Evolutionary conservation across 2,329 filamentous ascomycete species (phyloP).

Genomic region (Didymella segeticola): DNA sequence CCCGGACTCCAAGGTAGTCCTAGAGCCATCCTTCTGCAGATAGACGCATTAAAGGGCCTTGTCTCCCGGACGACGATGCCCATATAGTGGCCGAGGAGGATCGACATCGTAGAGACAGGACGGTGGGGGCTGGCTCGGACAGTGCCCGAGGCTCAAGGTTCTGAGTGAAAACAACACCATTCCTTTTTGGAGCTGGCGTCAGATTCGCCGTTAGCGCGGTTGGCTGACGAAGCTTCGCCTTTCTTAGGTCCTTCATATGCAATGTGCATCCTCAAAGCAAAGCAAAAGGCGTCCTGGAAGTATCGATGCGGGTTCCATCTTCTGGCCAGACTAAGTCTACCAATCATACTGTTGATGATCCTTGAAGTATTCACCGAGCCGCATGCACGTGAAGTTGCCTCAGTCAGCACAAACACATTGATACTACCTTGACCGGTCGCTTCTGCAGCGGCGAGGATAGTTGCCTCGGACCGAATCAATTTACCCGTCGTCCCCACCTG

Average conservation of each 20-base stretch:
- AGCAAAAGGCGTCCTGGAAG: background rate
- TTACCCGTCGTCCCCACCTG: constrained; percentile 18
- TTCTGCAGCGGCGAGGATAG: background rate
- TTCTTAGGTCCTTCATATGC: constrained; percentile 10
- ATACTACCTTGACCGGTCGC: background rate
- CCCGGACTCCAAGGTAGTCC: constrained; percentile 10
- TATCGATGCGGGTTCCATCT: background rate
- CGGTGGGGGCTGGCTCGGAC: background rate
- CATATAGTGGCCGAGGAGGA: background rate
- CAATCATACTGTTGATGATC: background rate
- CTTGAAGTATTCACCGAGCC: background rate
- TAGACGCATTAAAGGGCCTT: constrained; percentile 1
- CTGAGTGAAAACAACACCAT: background rate
- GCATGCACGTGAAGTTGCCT: background rate
- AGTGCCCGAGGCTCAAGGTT: background rate
- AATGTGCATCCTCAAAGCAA: constrained; percentile 1
- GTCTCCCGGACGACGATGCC: constrained; percentile 12
- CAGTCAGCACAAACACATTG: background rate
- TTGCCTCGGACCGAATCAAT: constrained; percentile 17
- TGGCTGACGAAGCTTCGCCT: constrained; percentile 13
- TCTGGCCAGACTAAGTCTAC: background rate
- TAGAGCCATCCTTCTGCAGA: constrained; percentile 1
- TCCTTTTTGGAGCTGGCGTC: background rate
- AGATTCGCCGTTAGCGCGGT: constrained; percentile 6
- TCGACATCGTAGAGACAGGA: background rate